Evolutionary conservation across 2,329 filamentous ascomycete species (phyloP), one percentile per base, ranked within the genome.

Genomic region (Aureobasidium subglaciale): DNA sequence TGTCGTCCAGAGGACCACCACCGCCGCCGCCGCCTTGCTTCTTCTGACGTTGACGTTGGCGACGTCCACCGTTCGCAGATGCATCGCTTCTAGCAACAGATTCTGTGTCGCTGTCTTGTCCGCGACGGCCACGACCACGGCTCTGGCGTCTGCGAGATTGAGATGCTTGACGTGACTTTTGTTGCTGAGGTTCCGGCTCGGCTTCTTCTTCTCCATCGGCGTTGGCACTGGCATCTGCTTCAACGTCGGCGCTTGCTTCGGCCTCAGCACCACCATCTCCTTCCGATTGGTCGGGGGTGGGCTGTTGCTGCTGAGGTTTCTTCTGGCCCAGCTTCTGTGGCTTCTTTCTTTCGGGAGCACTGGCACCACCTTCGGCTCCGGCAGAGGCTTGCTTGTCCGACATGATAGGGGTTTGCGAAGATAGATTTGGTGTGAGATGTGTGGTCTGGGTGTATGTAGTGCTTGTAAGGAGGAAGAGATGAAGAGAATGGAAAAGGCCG

Each of bases 1-100:
- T 80, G 59, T 76, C 76, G 56, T 76, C 78, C 2, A 83, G 74
- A 1, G 77, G 77, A 9, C 77, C 75, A 49, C 70, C 70, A 5
- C 68, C 69, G 45, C 72, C 66, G n/a, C 63, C 70, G 29, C 71
- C 71, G 54, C 71, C 67, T 59, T 77, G 72, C 67, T 78, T 77
- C 68, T 77, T 73, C 63, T 72, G 64, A 55, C 75, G 72, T 63
- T 81, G 78, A 60, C 79, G 73, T 63, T 81, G 80, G 60, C 78
- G 78, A 59, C 80, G 78, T 56, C 80, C 80, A 59, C 77, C 77
- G 37, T 72, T 66, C 27, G 72, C 70, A 57, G 78, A 79, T 56
- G 78, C 74, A 60, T 82, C 78, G 63, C 74, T 77, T 62, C 78
- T 76, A 5, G 77, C 70, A 59, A 79, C 70, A 43, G 76, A 78